phyloP scores from a whole-genome alignment of 257 asterid genomes.

The Solanum tarapatanum region DNA sequence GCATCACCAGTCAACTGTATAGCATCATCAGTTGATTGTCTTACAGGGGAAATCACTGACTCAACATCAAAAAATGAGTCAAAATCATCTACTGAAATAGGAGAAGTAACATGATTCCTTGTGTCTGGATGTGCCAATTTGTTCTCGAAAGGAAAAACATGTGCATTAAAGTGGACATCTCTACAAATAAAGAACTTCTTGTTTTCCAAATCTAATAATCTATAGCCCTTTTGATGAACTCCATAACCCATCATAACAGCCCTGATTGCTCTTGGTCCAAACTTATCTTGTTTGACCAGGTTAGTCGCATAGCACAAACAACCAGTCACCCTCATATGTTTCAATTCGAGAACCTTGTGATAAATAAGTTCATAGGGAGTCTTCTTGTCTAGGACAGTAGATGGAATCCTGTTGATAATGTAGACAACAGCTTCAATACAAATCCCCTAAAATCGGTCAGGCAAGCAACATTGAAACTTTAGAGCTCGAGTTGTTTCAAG shows the following conservation, averaged over 20 bases:
- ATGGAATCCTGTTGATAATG: background rate
- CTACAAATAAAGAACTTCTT: no score
- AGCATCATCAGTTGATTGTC: no score
- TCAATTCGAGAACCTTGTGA: no score
- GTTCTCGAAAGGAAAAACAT: no score
- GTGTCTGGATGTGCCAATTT: background rate
- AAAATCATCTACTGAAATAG: background rate
- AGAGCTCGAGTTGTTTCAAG: background rate
- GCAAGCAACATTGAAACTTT: no score
- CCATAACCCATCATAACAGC: background rate
- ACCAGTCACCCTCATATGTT: background rate
- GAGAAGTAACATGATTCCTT: background rate
- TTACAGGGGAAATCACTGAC: no score
- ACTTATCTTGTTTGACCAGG: background rate
- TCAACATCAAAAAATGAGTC: background rate
- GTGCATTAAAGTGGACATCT: background rate
- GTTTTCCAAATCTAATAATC: background rate
- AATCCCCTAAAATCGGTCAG: background rate
- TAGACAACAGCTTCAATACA: background rate
- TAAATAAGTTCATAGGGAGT: background rate
- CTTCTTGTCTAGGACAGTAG: background rate
- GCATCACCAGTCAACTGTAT: no score
- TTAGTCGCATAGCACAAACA: background rate
- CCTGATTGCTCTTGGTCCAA: background rate
- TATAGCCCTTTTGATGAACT: background rate